A percentile compares a stretch with the other conserved stretches of the same genome.
Conservation (phyloP, 495 filamentous ascomycete species). For the Aeminium ludgeri region DNA sequence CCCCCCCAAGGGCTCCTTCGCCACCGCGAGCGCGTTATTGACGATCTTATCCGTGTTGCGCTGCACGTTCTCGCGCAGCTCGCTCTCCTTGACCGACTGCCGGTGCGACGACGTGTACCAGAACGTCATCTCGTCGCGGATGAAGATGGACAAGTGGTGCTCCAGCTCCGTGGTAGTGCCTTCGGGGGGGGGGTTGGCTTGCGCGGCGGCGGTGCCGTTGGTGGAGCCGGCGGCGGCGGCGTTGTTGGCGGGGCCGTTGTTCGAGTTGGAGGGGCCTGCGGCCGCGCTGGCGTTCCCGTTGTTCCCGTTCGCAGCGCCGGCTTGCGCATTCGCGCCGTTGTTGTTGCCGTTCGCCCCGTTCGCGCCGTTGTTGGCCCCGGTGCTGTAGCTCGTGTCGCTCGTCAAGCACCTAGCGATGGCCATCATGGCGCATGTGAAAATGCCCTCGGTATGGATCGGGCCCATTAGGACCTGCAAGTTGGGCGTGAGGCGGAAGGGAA, state of each 20-base stretch:
- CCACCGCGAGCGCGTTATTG: constrained; percentile 69
- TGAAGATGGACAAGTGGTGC: constrained; percentile 80
- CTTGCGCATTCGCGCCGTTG: too few relatives aligned
- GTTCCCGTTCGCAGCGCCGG: too few relatives aligned
- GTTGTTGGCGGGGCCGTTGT: too few relatives aligned
- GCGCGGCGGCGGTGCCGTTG: neutral
- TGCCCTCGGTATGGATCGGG: constrained; percentile 83
- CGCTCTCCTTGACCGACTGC: constrained; percentile 42
- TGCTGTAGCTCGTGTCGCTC: constrained; percentile 33
- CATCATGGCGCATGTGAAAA: constrained; percentile 84
- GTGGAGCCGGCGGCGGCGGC: too few relatives aligned
- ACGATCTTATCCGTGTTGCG: constrained; percentile 79
- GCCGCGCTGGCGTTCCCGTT: too few relatives aligned
- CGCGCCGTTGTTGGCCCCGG: neutral
- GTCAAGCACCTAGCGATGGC: constrained; percentile 88
- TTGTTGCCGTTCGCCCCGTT: neutral
- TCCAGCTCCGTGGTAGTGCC: constrained; percentile 56
- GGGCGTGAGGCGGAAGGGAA: constrained; percentile 92
- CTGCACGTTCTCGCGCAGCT: constrained; percentile 74
- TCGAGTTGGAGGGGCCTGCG: too few relatives aligned
- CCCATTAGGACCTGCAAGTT: constrained; percentile 93
- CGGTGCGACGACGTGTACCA: constrained; percentile 82
- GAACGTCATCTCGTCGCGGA: constrained; percentile 94
- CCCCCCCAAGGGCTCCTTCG: constrained; percentile 34
- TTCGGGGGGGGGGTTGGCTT: neutral